These are phyloP conservation scores for Phytophthora syringae DNA, from an alignment of 352 stramenopile genomes.

Conservation along the genomic window DNA sequence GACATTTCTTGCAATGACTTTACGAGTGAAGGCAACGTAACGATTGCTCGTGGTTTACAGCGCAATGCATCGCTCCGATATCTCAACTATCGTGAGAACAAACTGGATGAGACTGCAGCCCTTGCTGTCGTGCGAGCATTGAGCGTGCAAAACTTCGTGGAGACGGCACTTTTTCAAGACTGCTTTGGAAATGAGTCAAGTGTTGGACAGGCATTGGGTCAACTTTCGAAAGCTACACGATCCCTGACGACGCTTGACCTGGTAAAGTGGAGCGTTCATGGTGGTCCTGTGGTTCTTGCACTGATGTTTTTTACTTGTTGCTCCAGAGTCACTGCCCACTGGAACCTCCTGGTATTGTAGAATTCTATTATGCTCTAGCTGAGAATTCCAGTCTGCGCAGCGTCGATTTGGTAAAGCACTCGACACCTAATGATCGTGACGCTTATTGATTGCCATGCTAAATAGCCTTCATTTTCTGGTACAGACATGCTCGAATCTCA, in stretches of 20 bases:
- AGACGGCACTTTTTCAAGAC: constrained; percentile 60
- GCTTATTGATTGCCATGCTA: neutral
- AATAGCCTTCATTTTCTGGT: neutral
- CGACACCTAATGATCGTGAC: neutral
- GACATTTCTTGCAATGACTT: constrained; percentile 66
- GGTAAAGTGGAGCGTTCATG: constrained; percentile 30
- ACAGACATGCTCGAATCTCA: constrained; percentile 68
- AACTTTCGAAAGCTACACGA: constrained; percentile 33
- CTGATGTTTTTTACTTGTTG: neutral
- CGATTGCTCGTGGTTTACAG: constrained; percentile 54
- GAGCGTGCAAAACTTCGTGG: constrained; percentile 39
- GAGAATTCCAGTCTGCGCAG: constrained; percentile 53
- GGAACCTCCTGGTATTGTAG: constrained; percentile 61
- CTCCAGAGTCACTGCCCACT: constrained; percentile 67
- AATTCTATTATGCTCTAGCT: constrained; percentile 63
- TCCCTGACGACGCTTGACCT: constrained; percentile 60
- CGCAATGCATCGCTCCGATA: constrained; percentile 51
- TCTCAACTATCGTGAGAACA: constrained; percentile 72
- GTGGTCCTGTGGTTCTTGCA: neutral
- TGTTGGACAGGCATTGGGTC: constrained; percentile 39
- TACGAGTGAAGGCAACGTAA: constrained; percentile 36
- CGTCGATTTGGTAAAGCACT: constrained; percentile 61
- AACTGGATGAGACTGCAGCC: constrained; percentile 44
- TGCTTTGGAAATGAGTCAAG: constrained; percentile 50
- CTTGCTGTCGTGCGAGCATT: constrained; percentile 47